These are phyloP conservation scores for Trametes versicolor DNA, from an alignment of 1,284 basidiomycete genomes.

Conservation along the genomic window DNA sequence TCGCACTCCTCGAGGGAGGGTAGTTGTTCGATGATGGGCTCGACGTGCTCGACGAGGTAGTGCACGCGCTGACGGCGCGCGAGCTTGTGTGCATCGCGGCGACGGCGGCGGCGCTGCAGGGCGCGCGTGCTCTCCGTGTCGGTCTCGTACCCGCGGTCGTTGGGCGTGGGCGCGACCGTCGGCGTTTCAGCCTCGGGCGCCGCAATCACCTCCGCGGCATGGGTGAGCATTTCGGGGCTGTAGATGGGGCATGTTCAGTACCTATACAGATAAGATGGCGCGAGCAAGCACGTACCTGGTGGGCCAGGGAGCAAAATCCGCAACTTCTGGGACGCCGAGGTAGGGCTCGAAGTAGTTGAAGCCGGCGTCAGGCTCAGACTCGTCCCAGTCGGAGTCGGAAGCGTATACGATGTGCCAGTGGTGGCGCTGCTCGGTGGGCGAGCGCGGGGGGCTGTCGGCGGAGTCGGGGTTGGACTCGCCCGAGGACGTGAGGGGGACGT, in stretches of 20 bases:
- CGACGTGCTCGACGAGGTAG: slow-evolving; percentile 13
- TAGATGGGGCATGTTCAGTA: neutral
- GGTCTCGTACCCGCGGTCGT: slow-evolving; percentile 22
- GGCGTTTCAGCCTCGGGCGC: neutral
- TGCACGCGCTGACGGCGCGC: slow-evolving; percentile 7
- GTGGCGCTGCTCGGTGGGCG: slow-evolving; percentile 4
- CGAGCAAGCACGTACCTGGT: slow-evolving; percentile 10
- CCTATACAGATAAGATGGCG: neutral
- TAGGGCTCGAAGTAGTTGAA: slow-evolving; percentile 16
- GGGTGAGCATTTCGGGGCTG: slow-evolving; percentile 2
- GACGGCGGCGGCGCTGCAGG: slow-evolving; percentile 7
- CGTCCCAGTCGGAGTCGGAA: slow-evolving; percentile 1
- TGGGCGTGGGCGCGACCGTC: neutral
- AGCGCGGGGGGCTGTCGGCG: neutral
- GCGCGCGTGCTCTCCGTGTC: slow-evolving; percentile 21
- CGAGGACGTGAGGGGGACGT: slow-evolving; percentile 6
- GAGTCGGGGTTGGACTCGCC: neutral
- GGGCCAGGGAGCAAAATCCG: slow-evolving; percentile 15
- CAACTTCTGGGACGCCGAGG: slow-evolving; percentile 5
- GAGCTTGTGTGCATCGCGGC: slow-evolving; percentile 13
- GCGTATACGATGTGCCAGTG: slow-evolving; percentile 15
- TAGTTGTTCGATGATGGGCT: slow-evolving; percentile 15
- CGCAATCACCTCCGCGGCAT: neutral
- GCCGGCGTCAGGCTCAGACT: slow-evolving; percentile 3
- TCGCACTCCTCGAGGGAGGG: slow-evolving; percentile 7